Conservation (phyloP, 331 rosid species). For the Erythrophleum ivorense region DNA sequence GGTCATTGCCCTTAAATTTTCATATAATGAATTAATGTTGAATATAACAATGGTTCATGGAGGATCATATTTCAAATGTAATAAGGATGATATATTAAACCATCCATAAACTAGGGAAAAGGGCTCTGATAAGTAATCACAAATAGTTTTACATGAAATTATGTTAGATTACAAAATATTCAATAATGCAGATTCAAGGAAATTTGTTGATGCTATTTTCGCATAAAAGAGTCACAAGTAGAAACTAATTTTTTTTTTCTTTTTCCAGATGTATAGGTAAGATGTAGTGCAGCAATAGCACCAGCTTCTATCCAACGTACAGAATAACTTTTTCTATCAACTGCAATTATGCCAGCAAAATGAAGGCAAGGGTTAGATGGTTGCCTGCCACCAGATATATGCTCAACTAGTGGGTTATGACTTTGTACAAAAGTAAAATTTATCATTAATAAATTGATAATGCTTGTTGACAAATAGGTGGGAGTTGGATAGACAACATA, state of each 20-base stretch:
- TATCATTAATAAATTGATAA: too few relatives aligned
- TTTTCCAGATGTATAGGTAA: neutral
- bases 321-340: neutral
- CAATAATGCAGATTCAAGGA: neutral
- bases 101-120: constrained; percentile 3
- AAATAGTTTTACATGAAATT: constrained; percentile 5
- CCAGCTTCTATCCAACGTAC: neutral
- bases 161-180: neutral
- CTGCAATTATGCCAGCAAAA: neutral
- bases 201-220: neutral
- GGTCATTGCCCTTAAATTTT: neutral
- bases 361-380: neutral
- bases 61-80: neutral
- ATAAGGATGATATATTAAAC: neutral
- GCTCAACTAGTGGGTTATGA: neutral
- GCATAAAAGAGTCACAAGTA: neutral
- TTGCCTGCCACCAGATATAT: neutral
- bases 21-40: neutral
- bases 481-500: neutral
- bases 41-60: constrained; percentile 9
- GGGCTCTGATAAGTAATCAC: constrained; percentile 1
- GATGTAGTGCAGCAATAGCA: neutral
- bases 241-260: neutral
- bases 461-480: neutral
- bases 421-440: neutral